Conservation (phyloP, 140 eudicot species). For the Stevia rebaudiana region DNA sequence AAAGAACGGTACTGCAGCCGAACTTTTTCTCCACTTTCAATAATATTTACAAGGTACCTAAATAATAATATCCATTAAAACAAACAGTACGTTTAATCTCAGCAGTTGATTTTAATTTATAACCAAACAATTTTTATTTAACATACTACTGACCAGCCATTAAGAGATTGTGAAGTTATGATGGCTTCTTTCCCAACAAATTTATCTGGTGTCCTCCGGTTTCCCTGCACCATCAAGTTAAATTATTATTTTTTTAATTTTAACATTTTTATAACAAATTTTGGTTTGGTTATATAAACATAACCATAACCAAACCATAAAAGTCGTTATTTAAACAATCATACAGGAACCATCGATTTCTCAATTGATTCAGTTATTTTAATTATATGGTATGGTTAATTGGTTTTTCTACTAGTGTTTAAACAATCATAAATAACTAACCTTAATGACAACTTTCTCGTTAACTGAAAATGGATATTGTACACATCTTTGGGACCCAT, state of each 20-base stretch:
- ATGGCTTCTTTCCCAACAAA: conserved; percentile 97
- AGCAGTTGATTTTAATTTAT: neutral
- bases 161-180: conserved; percentile 85
- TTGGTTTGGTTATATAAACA: too few relatives aligned
- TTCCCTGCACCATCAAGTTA: conserved; percentile 57
- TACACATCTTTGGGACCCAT: conserved; percentile 54
- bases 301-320: neutral
- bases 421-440: conserved; percentile 21
- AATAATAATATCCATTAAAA: neutral
- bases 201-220: conserved; percentile 91
- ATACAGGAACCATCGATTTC: neutral
- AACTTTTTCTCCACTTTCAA: conserved; percentile 86
- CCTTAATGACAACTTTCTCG: conserved; percentile 91
- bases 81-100: neutral
- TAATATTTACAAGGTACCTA: conserved; percentile 79
- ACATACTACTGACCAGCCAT: conserved; percentile 78
- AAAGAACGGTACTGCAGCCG: conserved; percentile 89
- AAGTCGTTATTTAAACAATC: too few relatives aligned
- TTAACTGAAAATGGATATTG: conserved; percentile 92
- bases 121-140: conserved; percentile 1
- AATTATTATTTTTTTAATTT: neutral
- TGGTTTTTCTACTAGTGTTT: neutral
- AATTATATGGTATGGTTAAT: too few relatives aligned
- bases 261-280: neutral
- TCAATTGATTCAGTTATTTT: too few relatives aligned